phyloP scores from a whole-genome alignment of 192 early-diverging fungal genomes.

The Coemansia sp. region DNA sequence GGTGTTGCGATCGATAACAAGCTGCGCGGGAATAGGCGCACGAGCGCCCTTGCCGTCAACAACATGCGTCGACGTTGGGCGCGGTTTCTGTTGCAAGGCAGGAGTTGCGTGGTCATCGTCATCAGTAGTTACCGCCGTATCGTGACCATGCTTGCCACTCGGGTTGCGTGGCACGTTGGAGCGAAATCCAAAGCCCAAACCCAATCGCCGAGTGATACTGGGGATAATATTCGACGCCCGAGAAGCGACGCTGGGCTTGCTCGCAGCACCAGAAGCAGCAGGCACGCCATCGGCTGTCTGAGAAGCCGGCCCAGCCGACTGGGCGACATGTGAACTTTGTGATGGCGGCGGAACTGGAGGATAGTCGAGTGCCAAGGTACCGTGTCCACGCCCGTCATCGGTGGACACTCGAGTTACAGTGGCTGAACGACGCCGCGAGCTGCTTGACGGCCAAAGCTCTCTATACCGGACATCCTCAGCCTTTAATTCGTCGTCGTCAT shows the following conservation, averaged over 20 bases:
- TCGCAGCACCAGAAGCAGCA: background rate
- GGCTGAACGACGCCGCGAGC: conserved; percentile 39
- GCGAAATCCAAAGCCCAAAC: conserved; percentile 47
- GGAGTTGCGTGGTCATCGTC: conserved; percentile 20
- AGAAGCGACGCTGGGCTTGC: conserved; percentile 30
- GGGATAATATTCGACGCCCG: conserved; percentile 50
- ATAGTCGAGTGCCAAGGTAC: background rate
- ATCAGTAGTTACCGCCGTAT: conserved; percentile 11
- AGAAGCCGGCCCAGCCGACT: background rate
- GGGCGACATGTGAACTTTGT: background rate
- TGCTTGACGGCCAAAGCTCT: conserved; percentile 16
- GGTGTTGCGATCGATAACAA: conserved; percentile 21
- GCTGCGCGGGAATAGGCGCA: conserved; percentile 37
- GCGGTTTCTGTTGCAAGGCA: background rate
- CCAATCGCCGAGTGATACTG: conserved; percentile 43
- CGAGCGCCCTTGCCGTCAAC: conserved; percentile 11
- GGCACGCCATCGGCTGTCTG: background rate
- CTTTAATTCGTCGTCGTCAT: conserved; percentile 3
- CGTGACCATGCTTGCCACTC: conserved; percentile 11
- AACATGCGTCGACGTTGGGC: background rate
- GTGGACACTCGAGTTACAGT: conserved; percentile 37
- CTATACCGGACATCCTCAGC: conserved; percentile 4
- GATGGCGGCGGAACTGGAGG: conserved; percentile 4
- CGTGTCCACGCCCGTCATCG: background rate
- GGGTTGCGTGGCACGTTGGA: conserved; percentile 16